Percentiles rank a stretch among this genome's conserved stretches.
These are phyloP conservation scores for Dactylellina leptospora DNA, from an alignment of 2,329 filamentous ascomycete genomes.

Conservation along the genomic window DNA sequence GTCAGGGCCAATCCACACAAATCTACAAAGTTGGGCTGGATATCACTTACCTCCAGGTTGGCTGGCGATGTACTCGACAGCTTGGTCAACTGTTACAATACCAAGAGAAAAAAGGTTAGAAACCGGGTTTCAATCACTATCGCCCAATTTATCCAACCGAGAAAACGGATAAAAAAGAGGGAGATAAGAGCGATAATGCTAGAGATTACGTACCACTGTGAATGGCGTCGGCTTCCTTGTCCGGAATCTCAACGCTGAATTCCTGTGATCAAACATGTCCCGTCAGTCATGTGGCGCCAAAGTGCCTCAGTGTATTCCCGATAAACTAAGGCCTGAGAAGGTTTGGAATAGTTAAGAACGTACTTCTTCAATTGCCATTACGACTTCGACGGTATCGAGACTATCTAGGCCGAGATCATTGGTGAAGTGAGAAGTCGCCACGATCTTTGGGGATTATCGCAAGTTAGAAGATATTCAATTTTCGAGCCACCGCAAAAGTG, in stretches of 20 bases:
- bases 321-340: background rate
- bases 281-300: slow-evolving; percentile 1
- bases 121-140: background rate
- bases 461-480: no score
- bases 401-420: slow-evolving; percentile 97
- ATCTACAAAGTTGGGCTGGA: slow-evolving; percentile 22
- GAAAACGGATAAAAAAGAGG: slow-evolving; percentile 50
- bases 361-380: slow-evolving; percentile 99
- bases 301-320: background rate
- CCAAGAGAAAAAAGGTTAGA: no score
- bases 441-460: slow-evolving; percentile 71
- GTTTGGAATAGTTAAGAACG: slow-evolving; percentile 49
- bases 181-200: background rate
- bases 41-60: slow-evolving; percentile 91
- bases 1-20: slow-evolving; percentile 50
- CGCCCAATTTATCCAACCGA: slow-evolving; percentile 5
- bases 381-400: slow-evolving; percentile 97
- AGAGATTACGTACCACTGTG: slow-evolving; percentile 86
- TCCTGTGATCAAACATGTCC: slow-evolving; percentile 63
- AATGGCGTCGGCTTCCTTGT: slow-evolving; percentile 94
- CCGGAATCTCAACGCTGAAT: slow-evolving; percentile 94
- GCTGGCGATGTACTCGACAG: slow-evolving; percentile 89
- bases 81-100: slow-evolving; percentile 92
- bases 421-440: slow-evolving; percentile 83
- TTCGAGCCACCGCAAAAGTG: background rate